A percentile compares a stretch with the other conserved stretches of the same genome.
phyloP scores from a whole-genome alignment of 768 basidiomycete genomes.

The Pluteus cervinus region DNA sequence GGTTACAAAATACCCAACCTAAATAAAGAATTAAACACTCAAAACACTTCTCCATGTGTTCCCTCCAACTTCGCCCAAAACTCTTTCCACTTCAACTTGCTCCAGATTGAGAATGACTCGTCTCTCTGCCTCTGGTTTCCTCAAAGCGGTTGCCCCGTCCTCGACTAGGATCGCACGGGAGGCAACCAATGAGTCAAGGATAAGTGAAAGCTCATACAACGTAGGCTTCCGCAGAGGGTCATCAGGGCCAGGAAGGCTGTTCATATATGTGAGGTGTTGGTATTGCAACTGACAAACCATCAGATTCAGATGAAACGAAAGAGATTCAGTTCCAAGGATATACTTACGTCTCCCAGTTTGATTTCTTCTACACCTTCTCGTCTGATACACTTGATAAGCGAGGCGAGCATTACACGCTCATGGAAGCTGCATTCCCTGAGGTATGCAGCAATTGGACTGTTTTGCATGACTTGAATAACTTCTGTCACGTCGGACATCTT shows the following conservation, averaged over 20 bases:
- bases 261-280: slow-evolving; percentile 70
- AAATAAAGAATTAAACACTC: too few species aligned
- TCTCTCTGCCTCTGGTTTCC: slow-evolving; percentile 60
- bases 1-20: too few species aligned
- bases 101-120: slow-evolving; percentile 81
- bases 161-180: slow-evolving; percentile 75
- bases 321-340: not conserved
- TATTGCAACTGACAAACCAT: slow-evolving; percentile 48
- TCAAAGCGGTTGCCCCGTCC: slow-evolving; percentile 43
- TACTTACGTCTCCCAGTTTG: slow-evolving; percentile 70
- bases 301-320: not conserved
- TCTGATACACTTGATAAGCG: slow-evolving; percentile 75
- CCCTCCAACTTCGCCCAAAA: slow-evolving; percentile 78
- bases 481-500: slow-evolving; percentile 66
- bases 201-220: slow-evolving; percentile 53
- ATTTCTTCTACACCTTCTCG: slow-evolving; percentile 86
- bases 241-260: slow-evolving; percentile 51
- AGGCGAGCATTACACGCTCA: slow-evolving; percentile 82
- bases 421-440: slow-evolving; percentile 80
- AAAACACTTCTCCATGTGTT: slow-evolving; percentile 55
- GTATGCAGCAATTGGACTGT: slow-evolving; percentile 83
- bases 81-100: slow-evolving; percentile 77
- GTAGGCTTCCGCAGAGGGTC: slow-evolving; percentile 57
- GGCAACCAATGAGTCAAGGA: slow-evolving; percentile 72
- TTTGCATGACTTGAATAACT: slow-evolving; percentile 83